Evolutionary conservation across 1,139 yeast genomes (phyloP).

Genomic region (Kodamaea fungicola): DNA sequence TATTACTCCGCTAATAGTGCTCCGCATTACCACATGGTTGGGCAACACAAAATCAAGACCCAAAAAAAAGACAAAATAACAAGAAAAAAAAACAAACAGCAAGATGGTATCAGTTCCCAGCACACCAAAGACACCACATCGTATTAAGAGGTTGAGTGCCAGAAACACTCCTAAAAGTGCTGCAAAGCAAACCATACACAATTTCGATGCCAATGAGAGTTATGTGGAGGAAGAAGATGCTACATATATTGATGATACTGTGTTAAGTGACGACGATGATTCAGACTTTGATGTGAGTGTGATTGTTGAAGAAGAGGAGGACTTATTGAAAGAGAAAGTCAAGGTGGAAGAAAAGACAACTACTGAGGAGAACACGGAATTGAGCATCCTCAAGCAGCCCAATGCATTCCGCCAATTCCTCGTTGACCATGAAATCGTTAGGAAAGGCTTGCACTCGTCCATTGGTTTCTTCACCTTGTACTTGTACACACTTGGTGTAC

Average conservation of each 20-base stretch:
- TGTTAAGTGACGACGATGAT: conserved; percentile 17
- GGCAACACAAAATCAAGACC: not conserved
- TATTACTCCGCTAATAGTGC: too few species aligned
- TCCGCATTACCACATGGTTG: not conserved
- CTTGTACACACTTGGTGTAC: conserved; percentile 63
- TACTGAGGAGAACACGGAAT: conserved; percentile 2
- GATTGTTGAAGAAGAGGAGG: conserved; percentile 4
- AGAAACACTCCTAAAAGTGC: conserved; percentile 12
- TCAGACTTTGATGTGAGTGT: conserved; percentile 9
- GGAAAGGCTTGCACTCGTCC: conserved; percentile 83
- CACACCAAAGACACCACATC: conserved; percentile 14
- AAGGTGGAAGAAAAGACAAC: conserved; percentile 11
- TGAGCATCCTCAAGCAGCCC: conserved; percentile 4
- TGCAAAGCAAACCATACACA: conserved; percentile 20
- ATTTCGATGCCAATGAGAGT: conserved; percentile 27
- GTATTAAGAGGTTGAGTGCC: conserved; percentile 8
- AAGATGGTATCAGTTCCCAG: conserved; percentile 14
- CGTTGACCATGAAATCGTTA: conserved; percentile 80
- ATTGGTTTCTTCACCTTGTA: conserved; percentile 79
- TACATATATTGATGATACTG: conserved; percentile 28
- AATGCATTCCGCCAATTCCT: conserved; percentile 46
- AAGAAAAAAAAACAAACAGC: conserved; percentile 5
- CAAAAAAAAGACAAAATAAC: not conserved
- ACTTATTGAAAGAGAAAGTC: conserved; percentile 10
- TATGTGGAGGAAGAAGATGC: conserved; percentile 40